Evolutionary conservation across 805 yeast species (phyloP).

Genomic region (Yarrowia sp.): DNA sequence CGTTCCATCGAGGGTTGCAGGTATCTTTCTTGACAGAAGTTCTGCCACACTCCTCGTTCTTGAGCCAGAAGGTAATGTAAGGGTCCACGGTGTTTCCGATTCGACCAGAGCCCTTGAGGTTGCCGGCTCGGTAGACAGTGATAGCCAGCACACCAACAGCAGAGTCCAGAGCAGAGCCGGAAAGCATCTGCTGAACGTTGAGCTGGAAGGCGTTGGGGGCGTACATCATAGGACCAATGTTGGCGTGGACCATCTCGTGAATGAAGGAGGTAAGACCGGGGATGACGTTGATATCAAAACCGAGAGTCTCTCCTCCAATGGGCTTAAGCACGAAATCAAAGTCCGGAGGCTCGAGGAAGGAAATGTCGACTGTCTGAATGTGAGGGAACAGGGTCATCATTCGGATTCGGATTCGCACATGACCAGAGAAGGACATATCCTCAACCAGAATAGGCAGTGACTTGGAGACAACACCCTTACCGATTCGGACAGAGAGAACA

Average conservation of each 20-base stretch:
- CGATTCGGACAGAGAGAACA: slow-evolving; percentile 69
- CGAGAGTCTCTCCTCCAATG: slow-evolving; percentile 78
- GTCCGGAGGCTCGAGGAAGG: slow-evolving; percentile 80
- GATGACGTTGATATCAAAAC: slow-evolving; percentile 79
- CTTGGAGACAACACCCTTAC: slow-evolving; percentile 63
- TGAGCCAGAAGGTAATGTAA: slow-evolving; percentile 68
- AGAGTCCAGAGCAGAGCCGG: slow-evolving; percentile 74
- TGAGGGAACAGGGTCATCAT: slow-evolving; percentile 92
- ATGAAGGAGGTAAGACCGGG: slow-evolving; percentile 86
- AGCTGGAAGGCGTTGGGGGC: slow-evolving; percentile 90
- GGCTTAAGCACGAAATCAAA: slow-evolving; percentile 78
- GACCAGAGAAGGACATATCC: slow-evolving; percentile 70
- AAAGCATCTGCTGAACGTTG: slow-evolving; percentile 83
- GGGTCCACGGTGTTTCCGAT: slow-evolving; percentile 87
- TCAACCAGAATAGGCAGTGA: slow-evolving; percentile 76
- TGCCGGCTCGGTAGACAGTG: slow-evolving; percentile 61
- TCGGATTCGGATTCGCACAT: slow-evolving; percentile 76
- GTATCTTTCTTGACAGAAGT: slow-evolving; percentile 70
- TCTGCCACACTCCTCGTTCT: slow-evolving; percentile 53
- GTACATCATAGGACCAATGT: slow-evolving; percentile 82
- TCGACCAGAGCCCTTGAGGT: slow-evolving; percentile 62
- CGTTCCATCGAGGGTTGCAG: slow-evolving; percentile 76
- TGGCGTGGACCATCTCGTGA: slow-evolving; percentile 79
- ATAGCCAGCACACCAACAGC: slow-evolving; percentile 84
- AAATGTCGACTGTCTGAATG: slow-evolving; percentile 81